Evolutionary conservation across 495 filamentous ascomycete species (phyloP), one percentile per base, ranked within the genome.

Genomic region (Talaromyces trachyspermus): DNA sequence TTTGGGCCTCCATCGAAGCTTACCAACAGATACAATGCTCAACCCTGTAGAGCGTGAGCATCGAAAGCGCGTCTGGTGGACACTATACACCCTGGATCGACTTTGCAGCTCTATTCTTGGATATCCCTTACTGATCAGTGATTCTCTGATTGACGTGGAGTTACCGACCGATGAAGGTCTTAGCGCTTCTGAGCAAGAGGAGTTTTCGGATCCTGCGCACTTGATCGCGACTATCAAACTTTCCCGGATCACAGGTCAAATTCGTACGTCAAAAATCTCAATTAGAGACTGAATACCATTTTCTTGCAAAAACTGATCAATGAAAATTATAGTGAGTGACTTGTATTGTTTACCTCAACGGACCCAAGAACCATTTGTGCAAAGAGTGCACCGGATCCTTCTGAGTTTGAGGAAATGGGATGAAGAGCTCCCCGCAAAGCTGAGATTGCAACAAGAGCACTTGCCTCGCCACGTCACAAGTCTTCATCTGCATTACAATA

Each of bases 401-500:
- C 49, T 53, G 25, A 48, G 53, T 19, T 41, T 57, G 25, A 43
- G 52, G 38, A 49, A 32, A 36, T 60, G 54, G 54, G 44, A 53
- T 15, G 57, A 60, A 29, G 49, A 43, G 19, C 54, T 60, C 19
- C 54, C 57, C 5, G 12, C 48, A 33, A 47, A 49, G 14, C 49
- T 56, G 27, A 43, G 43, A 14, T 26, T 55, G 20, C 48, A 33
- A n/a, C 51, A 55, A 11, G 23, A 41, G 9, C 29, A 47, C 32
- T 43, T 53, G 14, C 50, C 57, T 24, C 57, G 57, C 14, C 52
- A 50, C 8, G 39, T 55, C 15, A 40, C 57, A 5, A 53, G 49
- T 35, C 52, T 60, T 15, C 57, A 60, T 43, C 47, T 60, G 11
- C 54, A 53, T 5, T 60, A 54, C 33, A 60, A 60, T 32, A 51